Evolutionary conservation across 805 yeast species (phyloP), one percentile per base, ranked within the genome.

Genomic region (Grigorovia yakushimaensis): DNA sequence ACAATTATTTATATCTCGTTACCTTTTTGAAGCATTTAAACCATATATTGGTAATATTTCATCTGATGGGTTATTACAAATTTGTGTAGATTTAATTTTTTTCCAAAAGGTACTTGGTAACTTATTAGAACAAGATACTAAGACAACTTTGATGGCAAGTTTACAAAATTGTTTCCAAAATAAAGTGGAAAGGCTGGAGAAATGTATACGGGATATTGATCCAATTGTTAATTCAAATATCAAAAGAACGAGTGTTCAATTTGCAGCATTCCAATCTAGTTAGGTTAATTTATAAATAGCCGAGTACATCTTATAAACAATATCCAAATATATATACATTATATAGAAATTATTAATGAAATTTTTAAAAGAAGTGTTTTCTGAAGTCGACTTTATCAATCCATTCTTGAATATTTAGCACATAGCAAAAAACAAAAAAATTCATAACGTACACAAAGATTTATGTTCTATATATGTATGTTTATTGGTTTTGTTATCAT

Each of bases 31-130:
- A 65, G 48, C 64, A 49, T 37, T 65, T 68, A 49, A 70, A 75
- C 63, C 65, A 22, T 73, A 68, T 30, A 56, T 76, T 7, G 78
- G 76, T 30, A 58, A 61, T 13, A 67, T 77, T 38, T 70, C 77
- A 0, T 60, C 69, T 8, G 73, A 69, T 33, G 81, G 80, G 1
- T 59, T 73, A 39, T 61, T 74, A 46, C 84, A 79, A 57, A 67
- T 72, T 2, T 67, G 73, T 0, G 72, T 79, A 3, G 84, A 79
- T 54, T 55, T 78, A 23, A 78, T 76, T 54, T 77, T 78, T 53
- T 69, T 78, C 57, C 68, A 72, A 42, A 61, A 52, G 43, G 57
- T 61, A 39, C 42, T 62, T 11, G 62, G 61, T 3, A 43, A 54
- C 1, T 49, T 60, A 41, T 50, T 64, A 41, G 65, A 63, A 42